Conservation (phyloP, 441 rosid genomes). For the Pelargonium myrrhifolium region DNA sequence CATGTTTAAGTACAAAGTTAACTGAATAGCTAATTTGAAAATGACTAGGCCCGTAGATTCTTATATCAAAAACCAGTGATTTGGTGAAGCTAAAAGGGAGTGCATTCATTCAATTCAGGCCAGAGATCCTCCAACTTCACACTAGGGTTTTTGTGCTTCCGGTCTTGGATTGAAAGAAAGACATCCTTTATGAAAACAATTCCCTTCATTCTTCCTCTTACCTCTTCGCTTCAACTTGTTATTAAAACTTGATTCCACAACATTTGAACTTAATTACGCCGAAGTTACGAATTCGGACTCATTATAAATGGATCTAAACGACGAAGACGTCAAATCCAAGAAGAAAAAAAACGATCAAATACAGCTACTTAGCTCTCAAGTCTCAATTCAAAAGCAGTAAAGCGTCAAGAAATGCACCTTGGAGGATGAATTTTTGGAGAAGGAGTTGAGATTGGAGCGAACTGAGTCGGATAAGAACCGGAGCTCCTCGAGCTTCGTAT, state of each 20-base stretch:
- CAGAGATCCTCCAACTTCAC: no score
- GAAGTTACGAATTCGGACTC: neutral
- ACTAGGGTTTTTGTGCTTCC: no score
- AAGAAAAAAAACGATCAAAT: neutral
- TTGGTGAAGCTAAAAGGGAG: no score
- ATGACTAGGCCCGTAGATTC: no score
- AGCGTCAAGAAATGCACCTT: constrained; percentile 32
- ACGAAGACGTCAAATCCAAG: neutral
- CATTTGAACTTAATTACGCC: neutral
- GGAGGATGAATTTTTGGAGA: constrained; percentile 35
- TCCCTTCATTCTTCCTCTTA: no score
- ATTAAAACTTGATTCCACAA: neutral
- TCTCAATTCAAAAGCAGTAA: neutral
- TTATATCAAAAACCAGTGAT: no score
- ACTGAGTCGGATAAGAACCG: constrained; percentile 20
- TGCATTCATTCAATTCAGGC: no score
- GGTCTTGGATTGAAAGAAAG: no score
- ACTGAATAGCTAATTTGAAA: no score
- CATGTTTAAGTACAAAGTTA: no score
- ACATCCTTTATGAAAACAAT: no score
- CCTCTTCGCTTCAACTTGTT: no score
- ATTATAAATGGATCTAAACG: neutral
- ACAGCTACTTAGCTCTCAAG: neutral
- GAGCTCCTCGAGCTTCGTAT: constrained; percentile 5
- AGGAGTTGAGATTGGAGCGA: constrained; percentile 39